A percentile compares a stretch with the other conserved stretches of the same genome.
These are phyloP conservation scores for Coelastrella sp. DNA, from an alignment of 139 green algal genomes.

Conservation along the genomic window DNA sequence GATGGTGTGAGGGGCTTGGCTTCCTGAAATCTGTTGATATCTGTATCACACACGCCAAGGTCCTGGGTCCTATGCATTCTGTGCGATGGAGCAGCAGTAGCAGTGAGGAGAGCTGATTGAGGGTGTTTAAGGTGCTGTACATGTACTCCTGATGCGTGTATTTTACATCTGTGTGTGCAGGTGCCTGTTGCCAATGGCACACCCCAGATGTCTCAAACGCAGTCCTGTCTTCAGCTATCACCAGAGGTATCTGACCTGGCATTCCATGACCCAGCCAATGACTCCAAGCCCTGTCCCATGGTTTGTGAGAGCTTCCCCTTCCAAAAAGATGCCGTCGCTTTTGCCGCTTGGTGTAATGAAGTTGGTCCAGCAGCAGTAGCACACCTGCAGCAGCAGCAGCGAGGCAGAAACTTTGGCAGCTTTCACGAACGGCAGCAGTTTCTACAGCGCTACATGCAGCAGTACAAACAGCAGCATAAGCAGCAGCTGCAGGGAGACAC, in stretches of 20 bases:
- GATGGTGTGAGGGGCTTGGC: too few relatives aligned
- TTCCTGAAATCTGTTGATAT: too few relatives aligned
- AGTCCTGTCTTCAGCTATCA: neutral
- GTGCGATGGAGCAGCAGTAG: too few relatives aligned
- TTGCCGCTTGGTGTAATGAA: conserved; percentile 61
- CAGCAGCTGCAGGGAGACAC: neutral
- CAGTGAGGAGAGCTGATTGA: too few relatives aligned
- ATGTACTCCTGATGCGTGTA: too few relatives aligned
- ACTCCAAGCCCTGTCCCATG: neutral
- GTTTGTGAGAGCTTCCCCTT: conserved; percentile 63
- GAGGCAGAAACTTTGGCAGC: conserved; percentile 42
- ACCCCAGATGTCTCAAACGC: conserved; percentile 26
- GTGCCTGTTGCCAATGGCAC: neutral
- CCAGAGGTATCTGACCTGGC: conserved; percentile 31
- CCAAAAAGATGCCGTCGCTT: conserved; percentile 58
- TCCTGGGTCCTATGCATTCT: too few relatives aligned
- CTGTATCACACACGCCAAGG: too few relatives aligned
- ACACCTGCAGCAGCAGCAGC: conserved; percentile 3
- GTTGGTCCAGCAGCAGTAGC: conserved; percentile 10
- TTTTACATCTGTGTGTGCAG: neutral
- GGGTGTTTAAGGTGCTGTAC: too few relatives aligned
- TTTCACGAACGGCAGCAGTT: conserved; percentile 40
- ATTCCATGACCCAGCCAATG: conserved; percentile 19
- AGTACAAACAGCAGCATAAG: conserved; percentile 22
- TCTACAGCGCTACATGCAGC: conserved; percentile 43